Evolutionary conservation across 2,329 filamentous ascomycete genomes (phyloP).

Genomic region (Chrysoporthe cubensis): DNA sequence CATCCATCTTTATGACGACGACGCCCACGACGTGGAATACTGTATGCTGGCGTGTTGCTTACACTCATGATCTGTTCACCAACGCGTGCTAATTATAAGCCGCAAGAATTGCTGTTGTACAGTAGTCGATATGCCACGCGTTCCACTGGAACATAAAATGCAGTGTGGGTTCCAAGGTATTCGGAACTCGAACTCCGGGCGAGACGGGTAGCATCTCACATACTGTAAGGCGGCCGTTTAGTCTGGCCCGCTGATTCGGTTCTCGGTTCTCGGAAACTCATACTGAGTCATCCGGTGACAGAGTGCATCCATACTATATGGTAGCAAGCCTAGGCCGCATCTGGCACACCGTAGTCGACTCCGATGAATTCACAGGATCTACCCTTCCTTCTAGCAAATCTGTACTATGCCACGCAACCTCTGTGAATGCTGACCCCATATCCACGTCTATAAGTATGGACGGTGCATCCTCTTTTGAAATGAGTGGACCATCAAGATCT

Average conservation of each 20-base stretch:
- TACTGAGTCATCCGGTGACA: neutral
- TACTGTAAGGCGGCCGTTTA: neutral
- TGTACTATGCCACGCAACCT: neutral
- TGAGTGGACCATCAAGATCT: neutral
- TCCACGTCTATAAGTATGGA: slow-evolving; percentile 24
- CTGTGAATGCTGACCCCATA: neutral
- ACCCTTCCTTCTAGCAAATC: neutral
- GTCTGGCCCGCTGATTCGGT: neutral
- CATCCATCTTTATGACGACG: too few relatives aligned
- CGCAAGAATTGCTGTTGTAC: neutral
- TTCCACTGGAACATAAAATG: neutral
- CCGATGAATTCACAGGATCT: neutral
- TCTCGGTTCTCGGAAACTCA: neutral
- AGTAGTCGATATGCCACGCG: neutral
- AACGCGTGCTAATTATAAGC: too few relatives aligned
- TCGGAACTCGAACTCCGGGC: neutral
- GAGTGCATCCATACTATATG: neutral
- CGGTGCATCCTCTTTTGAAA: neutral
- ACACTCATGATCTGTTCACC: too few relatives aligned
- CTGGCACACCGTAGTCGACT: neutral
- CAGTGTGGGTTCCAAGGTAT: neutral
- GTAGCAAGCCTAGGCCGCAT: neutral
- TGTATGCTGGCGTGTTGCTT: too few relatives aligned
- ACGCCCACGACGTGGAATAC: too few relatives aligned
- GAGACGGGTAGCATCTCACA: neutral